A percentile compares a stretch with the other conserved stretches of the same genome.
Evolutionary conservation across 176 grass and related monocot genomes (phyloP).

Genomic region (Musa acuminata): DNA sequence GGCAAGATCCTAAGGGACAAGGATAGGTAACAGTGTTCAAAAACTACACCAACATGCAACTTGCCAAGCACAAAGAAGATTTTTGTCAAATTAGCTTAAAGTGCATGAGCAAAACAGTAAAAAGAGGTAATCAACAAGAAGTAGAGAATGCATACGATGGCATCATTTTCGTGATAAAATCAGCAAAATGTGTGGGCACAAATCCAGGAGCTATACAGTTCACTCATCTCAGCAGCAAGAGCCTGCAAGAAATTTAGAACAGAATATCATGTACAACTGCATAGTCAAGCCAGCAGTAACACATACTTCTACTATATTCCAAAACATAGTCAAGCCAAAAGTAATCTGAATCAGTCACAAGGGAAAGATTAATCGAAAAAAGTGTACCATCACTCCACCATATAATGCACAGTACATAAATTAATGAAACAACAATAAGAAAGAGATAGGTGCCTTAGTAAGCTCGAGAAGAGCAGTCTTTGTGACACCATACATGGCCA

Average conservation of each 20-base stretch:
- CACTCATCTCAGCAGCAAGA: constrained; percentile 83
- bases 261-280: background rate
- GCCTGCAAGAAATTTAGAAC: constrained; percentile 34
- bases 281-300: background rate
- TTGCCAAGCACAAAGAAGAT: no score
- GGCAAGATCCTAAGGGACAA: no score
- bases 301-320: constrained; percentile 1
- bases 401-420: no score
- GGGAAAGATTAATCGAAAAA: background rate
- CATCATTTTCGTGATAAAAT: constrained; percentile 65
- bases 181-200: constrained; percentile 88
- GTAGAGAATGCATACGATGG: constrained; percentile 48
- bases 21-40: no score
- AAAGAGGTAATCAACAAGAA: background rate
- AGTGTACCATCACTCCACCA: background rate
- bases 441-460: constrained; percentile 44
- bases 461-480: constrained; percentile 49
- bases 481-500: constrained; percentile 93
- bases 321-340: background rate
- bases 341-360: background rate
- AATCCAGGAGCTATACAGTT: constrained; percentile 99
- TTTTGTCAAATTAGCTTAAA: no score
- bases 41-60: no score
- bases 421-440: background rate
- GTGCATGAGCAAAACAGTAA: no score